Percentiles rank a stretch among this genome's conserved stretches.
Conservation (phyloP, 2,329 filamentous ascomycete species). For the Allantophomopsis lycopodina region DNA sequence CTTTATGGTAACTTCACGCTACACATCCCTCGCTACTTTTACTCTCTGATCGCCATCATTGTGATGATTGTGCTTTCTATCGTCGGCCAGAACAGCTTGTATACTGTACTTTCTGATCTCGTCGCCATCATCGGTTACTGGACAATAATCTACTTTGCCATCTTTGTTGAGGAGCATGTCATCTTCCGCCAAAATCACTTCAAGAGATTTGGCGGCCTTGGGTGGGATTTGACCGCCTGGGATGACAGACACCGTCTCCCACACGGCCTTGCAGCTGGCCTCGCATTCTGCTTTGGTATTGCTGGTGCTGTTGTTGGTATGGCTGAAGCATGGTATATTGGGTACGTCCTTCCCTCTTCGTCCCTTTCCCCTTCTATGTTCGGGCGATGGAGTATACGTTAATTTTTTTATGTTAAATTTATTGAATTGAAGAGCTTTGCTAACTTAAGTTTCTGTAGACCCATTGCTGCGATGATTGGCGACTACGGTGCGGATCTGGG, state of each 20-base stretch:
- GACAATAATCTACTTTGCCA: slow-evolving; percentile 15
- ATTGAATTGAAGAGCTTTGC: slow-evolving; percentile 35
- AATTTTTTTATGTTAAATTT: no score
- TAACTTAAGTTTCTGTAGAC: slow-evolving; percentile 18
- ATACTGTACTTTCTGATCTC: slow-evolving; percentile 18
- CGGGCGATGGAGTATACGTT: no score
- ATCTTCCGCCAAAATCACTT: slow-evolving; percentile 17
- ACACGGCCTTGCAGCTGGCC: slow-evolving; percentile 45
- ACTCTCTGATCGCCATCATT: slow-evolving; percentile 40
- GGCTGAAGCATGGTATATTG: slow-evolving; percentile 55
- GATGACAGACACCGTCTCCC: slow-evolving; percentile 27
- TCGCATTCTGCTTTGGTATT: slow-evolving; percentile 50
- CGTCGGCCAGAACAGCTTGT: slow-evolving; percentile 38
- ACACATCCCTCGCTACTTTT: slow-evolving; percentile 40
- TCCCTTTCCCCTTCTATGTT: no score
- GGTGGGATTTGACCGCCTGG: slow-evolving; percentile 12
- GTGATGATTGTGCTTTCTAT: slow-evolving; percentile 46
- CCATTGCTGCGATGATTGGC: no score
- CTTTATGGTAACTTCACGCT: slow-evolving; percentile 42
- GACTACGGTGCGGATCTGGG: slow-evolving; percentile 30
- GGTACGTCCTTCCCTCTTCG: slow-evolving; percentile 42
- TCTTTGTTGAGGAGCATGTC: slow-evolving; percentile 20
- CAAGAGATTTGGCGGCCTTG: slow-evolving; percentile 17
- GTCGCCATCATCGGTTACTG: slow-evolving; percentile 15
- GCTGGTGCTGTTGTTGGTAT: slow-evolving; percentile 56